A percentile compares a stretch with the other conserved stretches of the same genome.
Conservation (phyloP, 768 basidiomycete species). For the Auricularia auricula-judae region DNA sequence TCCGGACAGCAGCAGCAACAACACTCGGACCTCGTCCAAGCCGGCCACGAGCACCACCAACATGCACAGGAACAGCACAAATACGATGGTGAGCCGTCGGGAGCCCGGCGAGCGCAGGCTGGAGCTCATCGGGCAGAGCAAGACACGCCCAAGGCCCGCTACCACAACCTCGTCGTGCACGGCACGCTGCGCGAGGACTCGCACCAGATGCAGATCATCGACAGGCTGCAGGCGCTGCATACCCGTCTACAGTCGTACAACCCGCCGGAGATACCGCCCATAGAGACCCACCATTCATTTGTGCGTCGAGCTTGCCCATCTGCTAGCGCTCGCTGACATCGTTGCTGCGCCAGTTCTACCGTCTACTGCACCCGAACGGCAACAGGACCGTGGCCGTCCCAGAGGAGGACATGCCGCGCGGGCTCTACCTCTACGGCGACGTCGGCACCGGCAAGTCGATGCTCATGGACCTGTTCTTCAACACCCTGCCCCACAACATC, state of each 20-base stretch:
- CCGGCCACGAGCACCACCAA: not conserved
- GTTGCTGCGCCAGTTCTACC: constrained; percentile 19
- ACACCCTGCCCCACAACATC: constrained; percentile 58
- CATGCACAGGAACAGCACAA: not conserved
- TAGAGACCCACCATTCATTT: constrained; percentile 19
- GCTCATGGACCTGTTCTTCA: constrained; percentile 98
- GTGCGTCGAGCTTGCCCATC: constrained; percentile 15
- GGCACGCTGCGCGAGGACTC: constrained; percentile 61
- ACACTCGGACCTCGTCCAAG: not conserved
- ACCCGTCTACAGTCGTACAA: constrained; percentile 57
- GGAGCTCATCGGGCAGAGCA: not conserved
- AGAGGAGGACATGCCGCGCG: constrained; percentile 57
- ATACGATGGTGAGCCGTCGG: not conserved
- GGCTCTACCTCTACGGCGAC: constrained; percentile 90
- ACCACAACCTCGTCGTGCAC: constrained; percentile 37
- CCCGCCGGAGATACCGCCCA: constrained; percentile 50
- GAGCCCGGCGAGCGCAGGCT: not conserved
- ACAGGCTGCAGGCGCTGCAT: constrained; percentile 72
- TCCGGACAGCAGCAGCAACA: not conserved
- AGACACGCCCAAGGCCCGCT: constrained; percentile 16
- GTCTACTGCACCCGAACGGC: constrained; percentile 3
- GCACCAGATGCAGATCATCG: constrained; percentile 76
- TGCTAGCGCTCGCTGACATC: constrained; percentile 8
- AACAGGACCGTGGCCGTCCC: constrained; percentile 18
- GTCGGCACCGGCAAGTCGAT: constrained; percentile 98